Evolutionary conservation across 495 filamentous ascomycete genomes (phyloP).

Genomic region (Aspergillus olivimuriae): DNA sequence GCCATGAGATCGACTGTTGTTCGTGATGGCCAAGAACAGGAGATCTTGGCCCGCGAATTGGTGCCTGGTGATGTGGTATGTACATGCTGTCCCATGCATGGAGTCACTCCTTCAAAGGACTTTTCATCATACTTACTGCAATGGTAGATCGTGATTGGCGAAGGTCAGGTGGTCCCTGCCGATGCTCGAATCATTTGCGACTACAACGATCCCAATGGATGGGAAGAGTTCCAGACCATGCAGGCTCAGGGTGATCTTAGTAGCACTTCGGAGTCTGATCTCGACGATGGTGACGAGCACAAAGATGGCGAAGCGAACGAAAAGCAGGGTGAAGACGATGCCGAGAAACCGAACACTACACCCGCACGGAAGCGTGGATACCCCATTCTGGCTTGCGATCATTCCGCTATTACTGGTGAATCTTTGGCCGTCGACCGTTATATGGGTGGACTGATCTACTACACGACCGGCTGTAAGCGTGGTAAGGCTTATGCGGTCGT

Average conservation of each 20-base stretch:
- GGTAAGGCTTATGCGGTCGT: slow-evolving; percentile 63
- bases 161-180: slow-evolving; percentile 66
- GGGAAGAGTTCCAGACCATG: slow-evolving; percentile 54
- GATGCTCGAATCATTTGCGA: slow-evolving; percentile 69
- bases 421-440: slow-evolving; percentile 68
- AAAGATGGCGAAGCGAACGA: slow-evolving; percentile 9
- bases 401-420: slow-evolving; percentile 70
- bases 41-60: slow-evolving; percentile 67
- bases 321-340: slow-evolving; percentile 10
- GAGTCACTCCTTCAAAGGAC: background rate
- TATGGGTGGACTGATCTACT: slow-evolving; percentile 62
- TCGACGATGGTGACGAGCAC: slow-evolving; percentile 22
- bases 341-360: slow-evolving; percentile 10
- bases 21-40: slow-evolving; percentile 57
- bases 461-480: slow-evolving; percentile 70
- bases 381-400: slow-evolving; percentile 59
- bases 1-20: slow-evolving; percentile 65
- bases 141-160: slow-evolving; percentile 54
- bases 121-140: slow-evolving; percentile 10
- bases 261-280: slow-evolving; percentile 47
- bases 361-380: slow-evolving; percentile 34
- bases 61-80: slow-evolving; percentile 76
- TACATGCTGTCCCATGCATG: slow-evolving; percentile 5
- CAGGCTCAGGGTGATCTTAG: slow-evolving; percentile 48
- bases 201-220: slow-evolving; percentile 58